These are phyloP conservation scores for Nemania sp. DNA, from an alignment of 2,329 filamentous ascomycete genomes.

Conservation along the genomic window DNA sequence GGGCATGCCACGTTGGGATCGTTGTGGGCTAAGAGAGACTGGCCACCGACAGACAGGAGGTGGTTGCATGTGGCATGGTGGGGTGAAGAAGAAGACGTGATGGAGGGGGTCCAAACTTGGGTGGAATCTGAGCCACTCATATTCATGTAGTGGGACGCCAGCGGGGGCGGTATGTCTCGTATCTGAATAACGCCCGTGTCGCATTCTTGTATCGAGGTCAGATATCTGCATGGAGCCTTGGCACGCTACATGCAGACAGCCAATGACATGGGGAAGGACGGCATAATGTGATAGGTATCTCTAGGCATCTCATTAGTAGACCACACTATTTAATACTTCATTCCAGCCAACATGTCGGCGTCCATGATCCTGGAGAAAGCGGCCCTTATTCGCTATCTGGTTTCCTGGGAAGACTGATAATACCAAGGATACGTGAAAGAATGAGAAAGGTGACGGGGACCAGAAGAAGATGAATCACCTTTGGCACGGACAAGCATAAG, in stretches of 20 bases:
- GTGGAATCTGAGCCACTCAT: not conserved
- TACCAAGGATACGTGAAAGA: too few relatives aligned
- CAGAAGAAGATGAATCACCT: slow-evolving; percentile 17
- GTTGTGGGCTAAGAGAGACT: slow-evolving; percentile 12
- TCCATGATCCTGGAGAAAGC: not conserved
- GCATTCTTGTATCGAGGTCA: not conserved
- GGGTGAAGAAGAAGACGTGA: not conserved
- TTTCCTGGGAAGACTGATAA: too few relatives aligned
- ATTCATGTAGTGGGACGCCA: not conserved
- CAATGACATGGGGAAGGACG: too few relatives aligned
- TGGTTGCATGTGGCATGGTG: not conserved
- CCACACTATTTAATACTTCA: not conserved
- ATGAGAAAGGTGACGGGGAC: not conserved
- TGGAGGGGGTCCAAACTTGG: not conserved
- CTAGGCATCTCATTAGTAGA: too few relatives aligned
- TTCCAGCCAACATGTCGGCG: slow-evolving; percentile 2
- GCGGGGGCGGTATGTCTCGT: not conserved
- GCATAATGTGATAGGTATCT: too few relatives aligned
- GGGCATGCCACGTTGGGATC: slow-evolving; percentile 21
- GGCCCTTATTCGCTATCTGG: too few relatives aligned
- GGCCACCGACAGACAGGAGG: not conserved
- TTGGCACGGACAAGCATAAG: not conserved
- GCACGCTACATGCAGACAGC: not conserved
- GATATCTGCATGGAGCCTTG: not conserved
- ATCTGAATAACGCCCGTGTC: not conserved